A percentile compares a stretch with the other conserved stretches of the same genome.
These are phyloP conservation scores for Calonectria montana DNA, from an alignment of 2,329 filamentous ascomycete genomes.

Conservation along the genomic window DNA sequence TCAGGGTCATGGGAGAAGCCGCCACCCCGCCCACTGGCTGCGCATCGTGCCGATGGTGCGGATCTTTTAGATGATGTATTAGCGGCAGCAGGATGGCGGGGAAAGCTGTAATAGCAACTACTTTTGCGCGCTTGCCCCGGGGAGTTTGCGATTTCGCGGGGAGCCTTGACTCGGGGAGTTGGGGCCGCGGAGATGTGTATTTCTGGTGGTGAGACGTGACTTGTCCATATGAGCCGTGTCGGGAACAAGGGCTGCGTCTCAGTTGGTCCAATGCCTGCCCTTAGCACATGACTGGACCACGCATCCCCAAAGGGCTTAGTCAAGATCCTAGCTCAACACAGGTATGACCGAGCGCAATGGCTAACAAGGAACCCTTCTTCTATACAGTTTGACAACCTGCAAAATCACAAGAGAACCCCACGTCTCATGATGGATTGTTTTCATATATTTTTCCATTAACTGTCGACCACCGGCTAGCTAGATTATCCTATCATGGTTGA, in stretches of 20 bases:
- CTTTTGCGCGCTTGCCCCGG: neutral
- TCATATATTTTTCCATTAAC: neutral
- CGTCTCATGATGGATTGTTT: neutral
- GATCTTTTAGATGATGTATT: neutral
- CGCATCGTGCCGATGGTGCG: neutral
- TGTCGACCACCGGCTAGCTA: too few relatives aligned
- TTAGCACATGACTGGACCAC: neutral
- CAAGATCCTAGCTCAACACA: neutral
- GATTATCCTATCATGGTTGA: neutral
- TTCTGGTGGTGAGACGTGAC: constrained; percentile 1
- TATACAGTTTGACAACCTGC: neutral
- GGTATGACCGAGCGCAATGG: neutral
- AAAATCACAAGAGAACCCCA: neutral
- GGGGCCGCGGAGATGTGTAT: neutral
- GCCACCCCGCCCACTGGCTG: neutral
- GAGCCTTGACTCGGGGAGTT: neutral
- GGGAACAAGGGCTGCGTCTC: neutral
- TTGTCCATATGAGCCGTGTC: neutral
- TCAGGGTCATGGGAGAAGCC: neutral
- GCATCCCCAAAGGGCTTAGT: neutral
- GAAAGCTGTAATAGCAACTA: neutral
- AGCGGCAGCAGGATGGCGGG: neutral
- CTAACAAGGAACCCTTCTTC: neutral
- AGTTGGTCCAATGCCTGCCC: neutral
- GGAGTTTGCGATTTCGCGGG: neutral